Conservation (phyloP, 2,329 filamentous ascomycete species). For the Chaetomium sp. region DNA sequence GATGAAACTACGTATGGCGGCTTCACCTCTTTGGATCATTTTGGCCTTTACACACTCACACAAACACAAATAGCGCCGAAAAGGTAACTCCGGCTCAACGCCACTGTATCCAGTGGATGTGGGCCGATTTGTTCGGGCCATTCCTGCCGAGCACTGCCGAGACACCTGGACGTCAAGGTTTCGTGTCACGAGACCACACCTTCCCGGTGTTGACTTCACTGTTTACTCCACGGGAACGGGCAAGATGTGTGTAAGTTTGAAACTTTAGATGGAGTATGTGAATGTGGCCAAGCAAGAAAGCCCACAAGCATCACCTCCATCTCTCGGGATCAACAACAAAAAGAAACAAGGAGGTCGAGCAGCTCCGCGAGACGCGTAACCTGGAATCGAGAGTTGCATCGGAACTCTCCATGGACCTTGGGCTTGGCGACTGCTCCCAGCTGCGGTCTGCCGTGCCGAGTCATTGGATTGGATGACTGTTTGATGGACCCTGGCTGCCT, state of each 20-base stretch:
- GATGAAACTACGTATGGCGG: neutral
- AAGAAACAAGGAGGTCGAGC: neutral
- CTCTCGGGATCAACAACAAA: neutral
- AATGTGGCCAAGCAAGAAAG: neutral
- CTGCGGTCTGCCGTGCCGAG: constrained; percentile 1
- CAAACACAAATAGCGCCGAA: neutral
- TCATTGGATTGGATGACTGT: constrained; percentile 24
- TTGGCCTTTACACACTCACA: neutral
- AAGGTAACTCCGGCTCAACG: neutral
- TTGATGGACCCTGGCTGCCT: constrained; percentile 20
- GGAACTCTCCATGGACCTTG: neutral
- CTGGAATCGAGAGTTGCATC: neutral
- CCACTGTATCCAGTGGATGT: neutral
- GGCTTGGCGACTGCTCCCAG: neutral
- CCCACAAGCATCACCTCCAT: neutral
- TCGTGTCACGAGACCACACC: neutral
- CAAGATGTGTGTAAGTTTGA: neutral
- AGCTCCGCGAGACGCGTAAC: neutral
- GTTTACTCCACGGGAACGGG: neutral
- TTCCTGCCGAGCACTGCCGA: neutral
- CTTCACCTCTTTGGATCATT: neutral
- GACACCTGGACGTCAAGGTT: neutral
- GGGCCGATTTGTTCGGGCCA: neutral
- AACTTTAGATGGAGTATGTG: neutral
- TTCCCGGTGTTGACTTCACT: neutral